Percentiles rank a stretch among this genome's conserved stretches.
phyloP scores from a whole-genome alignment of 495 filamentous ascomycete species.

The Mytilinidion resinicola region DNA sequence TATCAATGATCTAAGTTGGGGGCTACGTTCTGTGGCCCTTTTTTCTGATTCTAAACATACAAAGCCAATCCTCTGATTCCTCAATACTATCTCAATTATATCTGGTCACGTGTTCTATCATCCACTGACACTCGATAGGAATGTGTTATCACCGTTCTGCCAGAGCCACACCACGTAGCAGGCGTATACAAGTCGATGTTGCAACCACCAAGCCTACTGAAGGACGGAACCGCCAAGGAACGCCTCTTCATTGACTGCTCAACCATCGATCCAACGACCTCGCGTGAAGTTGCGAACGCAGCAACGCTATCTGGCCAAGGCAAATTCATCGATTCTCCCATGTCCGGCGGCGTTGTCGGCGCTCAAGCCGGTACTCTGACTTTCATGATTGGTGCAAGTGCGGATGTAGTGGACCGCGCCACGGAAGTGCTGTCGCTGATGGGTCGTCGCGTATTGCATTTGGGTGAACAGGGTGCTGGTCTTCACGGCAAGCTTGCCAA shows the following conservation, averaged over 20 bases:
- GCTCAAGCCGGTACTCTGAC: slow-evolving; percentile 43
- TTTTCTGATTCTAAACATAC: slow-evolving; percentile 32
- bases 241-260: slow-evolving; percentile 42
- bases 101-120: not conserved
- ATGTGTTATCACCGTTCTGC: slow-evolving; percentile 41
- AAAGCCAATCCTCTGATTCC: slow-evolving; percentile 43
- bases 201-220: slow-evolving; percentile 36
- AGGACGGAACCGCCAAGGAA: slow-evolving; percentile 24
- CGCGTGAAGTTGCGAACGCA: slow-evolving; percentile 24
- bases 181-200: slow-evolving; percentile 37
- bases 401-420: slow-evolving; percentile 52
- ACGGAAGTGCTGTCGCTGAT: slow-evolving; percentile 63
- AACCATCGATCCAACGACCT: slow-evolving; percentile 42
- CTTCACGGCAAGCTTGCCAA: slow-evolving; percentile 85
- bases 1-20: slow-evolving; percentile 45
- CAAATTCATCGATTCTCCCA: slow-evolving; percentile 36
- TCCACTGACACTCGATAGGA: slow-evolving; percentile 20
- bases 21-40: slow-evolving; percentile 31
- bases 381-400: slow-evolving; percentile 72
- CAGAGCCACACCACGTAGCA: slow-evolving; percentile 36
- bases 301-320: slow-evolving; percentile 29
- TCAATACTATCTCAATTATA: not conserved
- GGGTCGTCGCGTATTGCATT: slow-evolving; percentile 76
- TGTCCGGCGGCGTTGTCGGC: slow-evolving; percentile 45
- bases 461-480: slow-evolving; percentile 72